Evolutionary conservation across 169 alveolate species (phyloP).

Genomic region (Cryptosporidium tyzzeri): DNA sequence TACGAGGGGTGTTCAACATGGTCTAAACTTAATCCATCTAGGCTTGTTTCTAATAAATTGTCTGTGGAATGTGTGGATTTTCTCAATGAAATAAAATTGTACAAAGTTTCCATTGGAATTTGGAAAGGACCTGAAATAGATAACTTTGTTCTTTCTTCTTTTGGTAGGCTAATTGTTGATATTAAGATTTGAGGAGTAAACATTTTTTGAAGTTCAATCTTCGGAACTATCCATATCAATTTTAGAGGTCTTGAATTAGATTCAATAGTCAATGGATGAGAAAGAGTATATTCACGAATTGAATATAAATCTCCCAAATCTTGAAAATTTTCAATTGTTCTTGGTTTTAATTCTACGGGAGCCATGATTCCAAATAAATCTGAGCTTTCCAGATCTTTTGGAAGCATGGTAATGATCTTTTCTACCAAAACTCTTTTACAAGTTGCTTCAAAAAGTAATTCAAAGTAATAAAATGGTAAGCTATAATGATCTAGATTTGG

Average conservation of each 20-base stretch:
- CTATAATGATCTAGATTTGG: not conserved
- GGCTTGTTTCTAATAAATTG: constrained; percentile 1
- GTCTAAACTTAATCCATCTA: constrained; percentile 9
- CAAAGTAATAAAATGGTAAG: constrained; percentile 33
- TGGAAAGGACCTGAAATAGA: constrained; percentile 68
- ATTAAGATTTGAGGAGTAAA: constrained; percentile 13
- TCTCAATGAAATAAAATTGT: not conserved
- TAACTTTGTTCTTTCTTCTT: not conserved
- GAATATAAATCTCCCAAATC: not conserved
- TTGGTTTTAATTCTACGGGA: constrained; percentile 7
- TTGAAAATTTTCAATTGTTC: not conserved
- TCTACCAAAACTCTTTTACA: constrained; percentile 10
- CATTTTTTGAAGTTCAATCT: not conserved
- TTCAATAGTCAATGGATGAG: constrained; percentile 3
- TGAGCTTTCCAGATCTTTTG: not conserved
- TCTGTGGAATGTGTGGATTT: not conserved
- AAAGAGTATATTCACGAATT: constrained; percentile 23
- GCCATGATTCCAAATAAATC: constrained; percentile 22
- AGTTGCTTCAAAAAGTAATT: not conserved
- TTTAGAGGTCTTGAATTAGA: constrained; percentile 21
- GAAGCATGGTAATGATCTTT: constrained; percentile 5
- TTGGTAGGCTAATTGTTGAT: not conserved
- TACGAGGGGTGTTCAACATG: constrained; percentile 27
- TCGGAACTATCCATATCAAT: constrained; percentile 51
- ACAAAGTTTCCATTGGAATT: constrained; percentile 4